Evolutionary conservation across 805 yeast species (phyloP).

Genomic region (Suhomyces kilbournensis): DNA sequence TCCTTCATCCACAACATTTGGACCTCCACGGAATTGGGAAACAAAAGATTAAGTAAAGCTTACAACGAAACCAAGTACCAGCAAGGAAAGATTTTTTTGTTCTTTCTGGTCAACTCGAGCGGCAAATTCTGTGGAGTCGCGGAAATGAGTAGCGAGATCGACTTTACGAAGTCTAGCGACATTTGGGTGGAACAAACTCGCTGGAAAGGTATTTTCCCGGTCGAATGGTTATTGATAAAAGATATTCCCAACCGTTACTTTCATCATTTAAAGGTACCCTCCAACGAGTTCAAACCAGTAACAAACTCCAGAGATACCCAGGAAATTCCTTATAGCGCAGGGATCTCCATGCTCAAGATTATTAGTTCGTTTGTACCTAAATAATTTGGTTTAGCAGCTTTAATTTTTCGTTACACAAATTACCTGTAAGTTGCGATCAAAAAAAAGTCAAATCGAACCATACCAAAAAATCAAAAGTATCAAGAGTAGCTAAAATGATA

Average conservation of each 20-base stretch:
- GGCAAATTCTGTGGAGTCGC: slow-evolving; percentile 60
- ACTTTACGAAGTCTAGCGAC: slow-evolving; percentile 35
- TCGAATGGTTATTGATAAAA: slow-evolving; percentile 51
- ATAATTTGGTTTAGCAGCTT: background rate
- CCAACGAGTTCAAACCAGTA: slow-evolving; percentile 50
- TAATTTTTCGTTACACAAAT: background rate
- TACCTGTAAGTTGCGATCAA: background rate
- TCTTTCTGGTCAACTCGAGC: slow-evolving; percentile 57
- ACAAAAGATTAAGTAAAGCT: slow-evolving; percentile 48
- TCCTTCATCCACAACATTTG: slow-evolving; percentile 51
- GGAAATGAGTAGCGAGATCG: slow-evolving; percentile 44
- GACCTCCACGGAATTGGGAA: slow-evolving; percentile 60
- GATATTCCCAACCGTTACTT: slow-evolving; percentile 50
- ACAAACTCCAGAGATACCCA: slow-evolving; percentile 63
- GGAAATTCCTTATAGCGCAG: slow-evolving; percentile 50
- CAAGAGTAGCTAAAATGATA: background rate
- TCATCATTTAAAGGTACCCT: slow-evolving; percentile 42
- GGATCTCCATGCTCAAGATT: slow-evolving; percentile 45
- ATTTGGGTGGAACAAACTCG: slow-evolving; percentile 48
- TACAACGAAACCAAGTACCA: slow-evolving; percentile 20
- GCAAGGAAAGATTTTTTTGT: slow-evolving; percentile 40
- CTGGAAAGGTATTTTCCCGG: slow-evolving; percentile 53
- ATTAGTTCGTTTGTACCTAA: slow-evolving; percentile 27
- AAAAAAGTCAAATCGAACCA: background rate
- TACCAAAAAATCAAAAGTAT: background rate